phyloP scores from a whole-genome alignment of 208 protist genomes.

The Herpetomonas samuelpessoai region DNA sequence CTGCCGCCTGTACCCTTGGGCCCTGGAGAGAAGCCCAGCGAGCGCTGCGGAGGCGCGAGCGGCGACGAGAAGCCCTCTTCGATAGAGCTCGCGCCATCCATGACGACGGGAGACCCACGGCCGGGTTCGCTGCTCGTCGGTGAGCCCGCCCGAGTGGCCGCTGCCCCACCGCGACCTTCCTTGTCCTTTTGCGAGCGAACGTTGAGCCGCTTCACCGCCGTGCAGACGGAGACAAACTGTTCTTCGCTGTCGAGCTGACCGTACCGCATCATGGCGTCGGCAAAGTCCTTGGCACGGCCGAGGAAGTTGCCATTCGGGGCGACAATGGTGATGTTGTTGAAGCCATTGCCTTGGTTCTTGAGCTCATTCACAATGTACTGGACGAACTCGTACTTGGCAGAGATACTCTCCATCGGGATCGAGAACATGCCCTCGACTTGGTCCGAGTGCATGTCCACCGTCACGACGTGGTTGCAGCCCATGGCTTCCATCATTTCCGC shows the following conservation, averaged over 20 bases:
- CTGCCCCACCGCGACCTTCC: no score
- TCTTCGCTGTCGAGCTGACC: conserved; percentile 50
- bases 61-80: no score
- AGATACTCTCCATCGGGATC: conserved; percentile 91
- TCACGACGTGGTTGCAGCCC: conserved; percentile 90
- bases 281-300: conserved; percentile 75
- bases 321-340: conserved; percentile 75
- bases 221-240: conserved; percentile 85
- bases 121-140: no score
- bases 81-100: no score
- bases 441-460: conserved; percentile 89
- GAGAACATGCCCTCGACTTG: conserved; percentile 95
- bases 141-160: no score
- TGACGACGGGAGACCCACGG: no score
- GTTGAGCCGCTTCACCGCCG: conserved; percentile 59
- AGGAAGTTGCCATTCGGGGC: conserved; percentile 55
- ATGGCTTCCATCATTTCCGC: conserved; percentile 90
- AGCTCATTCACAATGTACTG: conserved; percentile 67
- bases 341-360: conserved; percentile 58
- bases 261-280: conserved; percentile 80
- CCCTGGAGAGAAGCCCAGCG: no score
- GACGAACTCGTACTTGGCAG: conserved; percentile 85
- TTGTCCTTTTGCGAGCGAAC: conserved; percentile 9
- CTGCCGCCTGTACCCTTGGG: no score
- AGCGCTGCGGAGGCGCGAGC: no score